Evolutionary conservation across 805 yeast species (phyloP).

Genomic region (Candida sanyiensis): DNA sequence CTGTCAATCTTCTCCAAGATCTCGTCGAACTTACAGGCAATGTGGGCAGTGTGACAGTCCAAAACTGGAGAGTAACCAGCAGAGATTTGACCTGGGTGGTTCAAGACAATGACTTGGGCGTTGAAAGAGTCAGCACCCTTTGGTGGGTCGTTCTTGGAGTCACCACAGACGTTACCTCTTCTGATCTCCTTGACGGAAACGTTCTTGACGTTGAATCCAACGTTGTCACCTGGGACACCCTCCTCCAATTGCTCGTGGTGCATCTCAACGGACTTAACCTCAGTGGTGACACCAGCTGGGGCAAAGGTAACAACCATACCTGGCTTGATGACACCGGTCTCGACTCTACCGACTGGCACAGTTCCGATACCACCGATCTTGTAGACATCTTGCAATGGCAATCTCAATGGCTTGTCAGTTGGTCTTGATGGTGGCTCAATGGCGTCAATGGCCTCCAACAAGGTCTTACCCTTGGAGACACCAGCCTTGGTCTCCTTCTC

Average conservation of each 20-base stretch:
- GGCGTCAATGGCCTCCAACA: slow-evolving; percentile 89
- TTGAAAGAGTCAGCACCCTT: slow-evolving; percentile 74
- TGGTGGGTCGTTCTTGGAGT: slow-evolving; percentile 91
- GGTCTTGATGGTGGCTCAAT: slow-evolving; percentile 96
- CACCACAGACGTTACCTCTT: slow-evolving; percentile 95
- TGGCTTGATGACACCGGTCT: slow-evolving; percentile 95
- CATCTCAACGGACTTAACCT: slow-evolving; percentile 98
- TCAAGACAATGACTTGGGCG: slow-evolving; percentile 85
- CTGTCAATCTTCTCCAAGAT: slow-evolving; percentile 95
- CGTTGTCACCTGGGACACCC: slow-evolving; percentile 99
- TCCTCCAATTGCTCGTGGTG: slow-evolving; percentile 97
- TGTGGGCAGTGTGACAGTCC: slow-evolving; percentile 90
- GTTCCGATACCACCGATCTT: slow-evolving; percentile 99
- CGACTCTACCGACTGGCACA: slow-evolving; percentile 98
- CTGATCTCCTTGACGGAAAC: slow-evolving; percentile 93
- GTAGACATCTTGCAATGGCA: slow-evolving; percentile 97
- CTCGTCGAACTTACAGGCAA: slow-evolving; percentile 83
- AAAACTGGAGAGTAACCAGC: slow-evolving; percentile 90
- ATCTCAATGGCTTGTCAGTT: slow-evolving; percentile 89
- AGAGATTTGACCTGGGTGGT: slow-evolving; percentile 93
- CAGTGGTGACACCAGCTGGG: slow-evolving; percentile 82
- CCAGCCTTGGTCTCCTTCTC: slow-evolving; percentile 95
- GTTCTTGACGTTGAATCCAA: slow-evolving; percentile 97
- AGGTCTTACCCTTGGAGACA: slow-evolving; percentile 70
- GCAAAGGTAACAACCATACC: slow-evolving; percentile 97